Base-by-base conservation (phyloP, 306 rosid species). In the Ceratonia siliqua region DNA sequence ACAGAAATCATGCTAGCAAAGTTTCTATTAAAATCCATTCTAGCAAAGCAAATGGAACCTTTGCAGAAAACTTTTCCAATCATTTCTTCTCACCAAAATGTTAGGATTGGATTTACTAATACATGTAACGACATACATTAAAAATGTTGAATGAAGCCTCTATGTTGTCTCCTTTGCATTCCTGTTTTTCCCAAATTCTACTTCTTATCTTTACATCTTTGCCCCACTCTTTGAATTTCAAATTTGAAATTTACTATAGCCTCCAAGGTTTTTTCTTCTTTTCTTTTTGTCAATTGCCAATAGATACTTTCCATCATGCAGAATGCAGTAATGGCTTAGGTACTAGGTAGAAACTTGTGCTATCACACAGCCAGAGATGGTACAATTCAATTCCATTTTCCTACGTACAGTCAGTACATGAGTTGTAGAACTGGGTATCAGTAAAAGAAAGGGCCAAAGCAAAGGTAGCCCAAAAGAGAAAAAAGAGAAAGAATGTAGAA, bases 171-270 rank as follows among this genome's bases (percentile, higher is more conserved):
- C 21, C 55, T 2, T 52, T 15, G 53, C 43, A 49, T 65, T 57
- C 74, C 56, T 33, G 61, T 38, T 54, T 46, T 33, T 5, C 41
- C 45, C 53, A 5, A 49, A 46, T 11, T 54, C 20, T 74, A n/a
- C n/a, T n/a, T n/a, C n/a, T n/a, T n/a, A n/a, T n/a, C n/a, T n/a
- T n/a, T n/a, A n/a, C n/a, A n/a, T n/a, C n/a, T n/a, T n/a, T n/a
- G n/a, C n/a, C n/a, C 94, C 96, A 87, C 91, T 88, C 76, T 86
- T 92, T n/a, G n/a, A n/a, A n/a, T 58, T 69, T 72, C 42, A 57
- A 22, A 62, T 65, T 39, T 54, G 76, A 33, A 62, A 62, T 17
- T 62, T 61, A 33, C 53, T 50, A 70, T 28, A 62, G 48, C 66
- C 50, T 64, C 55, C 36, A 30, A 59, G 41, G n/a, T n/a, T 57